Percentiles rank a stretch among this genome's conserved stretches.
Conservation (phyloP, 352 stramenopile genomes). For the Phytophthora ramorum region DNA sequence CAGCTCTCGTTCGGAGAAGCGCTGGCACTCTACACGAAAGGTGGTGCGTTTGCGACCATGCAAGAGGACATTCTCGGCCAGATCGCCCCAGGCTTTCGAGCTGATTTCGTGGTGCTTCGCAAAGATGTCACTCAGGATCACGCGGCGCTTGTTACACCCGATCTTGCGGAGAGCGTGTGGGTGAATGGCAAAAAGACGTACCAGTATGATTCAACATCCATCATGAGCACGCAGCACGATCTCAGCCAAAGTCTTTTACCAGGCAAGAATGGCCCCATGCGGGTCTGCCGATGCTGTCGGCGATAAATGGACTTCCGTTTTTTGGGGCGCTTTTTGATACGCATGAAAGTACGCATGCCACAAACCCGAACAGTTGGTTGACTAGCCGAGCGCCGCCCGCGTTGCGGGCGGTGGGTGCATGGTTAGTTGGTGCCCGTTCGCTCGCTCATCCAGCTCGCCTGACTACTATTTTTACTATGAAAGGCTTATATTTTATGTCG, state of each 20-base stretch:
- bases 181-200: conserved; percentile 68
- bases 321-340: too few species aligned
- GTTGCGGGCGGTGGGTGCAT: too few species aligned
- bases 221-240: conserved; percentile 26
- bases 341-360: too few species aligned
- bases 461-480: too few species aligned
- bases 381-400: too few species aligned
- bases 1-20: conserved; percentile 77
- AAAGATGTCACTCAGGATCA: conserved; percentile 58
- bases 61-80: conserved; percentile 62
- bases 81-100: conserved; percentile 54
- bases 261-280: conserved; percentile 76
- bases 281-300: conserved; percentile 70
- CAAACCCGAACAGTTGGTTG: too few species aligned
- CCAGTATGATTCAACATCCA: conserved; percentile 39
- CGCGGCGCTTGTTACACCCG: conserved; percentile 41
- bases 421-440: too few species aligned
- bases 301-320: neutral
- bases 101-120: conserved; percentile 81
- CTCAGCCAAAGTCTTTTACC: conserved; percentile 69
- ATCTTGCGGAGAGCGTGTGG: conserved; percentile 74
- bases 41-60: conserved; percentile 71
- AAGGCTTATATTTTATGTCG: too few species aligned
- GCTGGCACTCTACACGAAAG: conserved; percentile 84
- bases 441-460: too few species aligned